These are phyloP conservation scores for Chimonanthus salicifolius DNA, from an alignment of 164 flowering plant species.

Conservation along the genomic window DNA sequence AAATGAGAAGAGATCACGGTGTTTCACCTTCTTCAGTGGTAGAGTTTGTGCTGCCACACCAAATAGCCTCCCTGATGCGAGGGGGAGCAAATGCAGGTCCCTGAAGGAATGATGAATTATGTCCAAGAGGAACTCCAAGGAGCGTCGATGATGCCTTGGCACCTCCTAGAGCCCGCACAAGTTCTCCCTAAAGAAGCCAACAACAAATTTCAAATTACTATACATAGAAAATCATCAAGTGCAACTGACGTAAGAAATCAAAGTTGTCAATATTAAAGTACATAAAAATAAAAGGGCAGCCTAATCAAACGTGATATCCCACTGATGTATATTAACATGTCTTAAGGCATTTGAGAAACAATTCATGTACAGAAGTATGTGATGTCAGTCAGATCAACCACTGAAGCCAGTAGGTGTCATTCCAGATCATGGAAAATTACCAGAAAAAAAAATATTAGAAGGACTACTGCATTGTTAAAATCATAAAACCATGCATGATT, in stretches of 20 bases:
- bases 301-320: background rate
- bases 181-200: slow-evolving; percentile 61
- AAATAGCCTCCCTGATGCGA: slow-evolving; percentile 91
- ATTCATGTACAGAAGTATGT: too few relatives aligned
- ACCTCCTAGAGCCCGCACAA: slow-evolving; percentile 84
- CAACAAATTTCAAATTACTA: background rate
- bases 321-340: too few relatives aligned
- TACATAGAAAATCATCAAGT: too few relatives aligned
- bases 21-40: slow-evolving; percentile 80
- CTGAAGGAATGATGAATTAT: slow-evolving; percentile 95
- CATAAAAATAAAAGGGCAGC: background rate
- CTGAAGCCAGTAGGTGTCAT: too few relatives aligned
- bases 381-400: too few relatives aligned
- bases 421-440: too few relatives aligned
- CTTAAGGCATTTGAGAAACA: too few relatives aligned
- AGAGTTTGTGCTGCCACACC: slow-evolving; percentile 97
- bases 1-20: background rate
- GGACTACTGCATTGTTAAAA: too few relatives aligned
- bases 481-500: too few relatives aligned
- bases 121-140: slow-evolving; percentile 95
- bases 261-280: background rate
- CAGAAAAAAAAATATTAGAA: too few relatives aligned
- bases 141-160: slow-evolving; percentile 68
- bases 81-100: slow-evolving; percentile 99
- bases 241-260: background rate